Conservation (phyloP, 139 green algal genomes). For the Deuterostichococcus epilithicus region DNA sequence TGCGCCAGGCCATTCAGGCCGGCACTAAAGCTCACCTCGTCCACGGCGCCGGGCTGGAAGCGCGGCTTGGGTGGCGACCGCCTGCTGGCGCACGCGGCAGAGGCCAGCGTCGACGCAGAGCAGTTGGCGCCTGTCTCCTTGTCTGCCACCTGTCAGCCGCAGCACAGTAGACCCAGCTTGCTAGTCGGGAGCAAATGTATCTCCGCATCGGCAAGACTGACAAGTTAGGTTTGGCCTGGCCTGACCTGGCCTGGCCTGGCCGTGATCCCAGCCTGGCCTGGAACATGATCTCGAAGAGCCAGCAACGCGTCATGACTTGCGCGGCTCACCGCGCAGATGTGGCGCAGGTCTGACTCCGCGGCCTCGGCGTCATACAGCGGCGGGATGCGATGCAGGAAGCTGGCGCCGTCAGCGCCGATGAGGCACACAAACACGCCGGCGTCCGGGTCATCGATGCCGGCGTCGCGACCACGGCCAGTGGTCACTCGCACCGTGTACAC, state of each 20-base stretch:
- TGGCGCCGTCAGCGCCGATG: conserved; percentile 37
- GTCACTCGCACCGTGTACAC: background rate
- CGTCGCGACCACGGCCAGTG: background rate
- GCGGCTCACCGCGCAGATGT: conserved; percentile 44
- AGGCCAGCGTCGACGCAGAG: conserved; percentile 7
- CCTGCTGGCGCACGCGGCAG: background rate
- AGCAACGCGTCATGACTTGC: background rate
- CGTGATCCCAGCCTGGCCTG: background rate
- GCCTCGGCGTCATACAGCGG: conserved; percentile 43
- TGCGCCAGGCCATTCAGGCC: background rate
- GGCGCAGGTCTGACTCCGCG: conserved; percentile 17
- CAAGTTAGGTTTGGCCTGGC: background rate
- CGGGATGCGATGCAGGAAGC: conserved; percentile 46
- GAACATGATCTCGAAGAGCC: conserved; percentile 1
- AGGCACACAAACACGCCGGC: conserved; percentile 58
- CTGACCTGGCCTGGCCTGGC: background rate
- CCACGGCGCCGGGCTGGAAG: conserved; percentile 70
- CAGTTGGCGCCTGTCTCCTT: conserved; percentile 33
- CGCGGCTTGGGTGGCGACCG: conserved; percentile 24
- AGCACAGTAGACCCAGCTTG: background rate
- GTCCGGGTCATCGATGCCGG: background rate
- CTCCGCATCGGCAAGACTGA: background rate
- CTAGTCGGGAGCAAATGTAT: background rate
- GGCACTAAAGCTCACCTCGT: conserved; percentile 53
- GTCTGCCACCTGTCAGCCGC: conserved; percentile 8